Percentiles rank a stretch among this genome's conserved stretches.
These are phyloP conservation scores for Penstemon newberryi DNA, from an alignment of 257 asterid genomes.

Conservation along the genomic window DNA sequence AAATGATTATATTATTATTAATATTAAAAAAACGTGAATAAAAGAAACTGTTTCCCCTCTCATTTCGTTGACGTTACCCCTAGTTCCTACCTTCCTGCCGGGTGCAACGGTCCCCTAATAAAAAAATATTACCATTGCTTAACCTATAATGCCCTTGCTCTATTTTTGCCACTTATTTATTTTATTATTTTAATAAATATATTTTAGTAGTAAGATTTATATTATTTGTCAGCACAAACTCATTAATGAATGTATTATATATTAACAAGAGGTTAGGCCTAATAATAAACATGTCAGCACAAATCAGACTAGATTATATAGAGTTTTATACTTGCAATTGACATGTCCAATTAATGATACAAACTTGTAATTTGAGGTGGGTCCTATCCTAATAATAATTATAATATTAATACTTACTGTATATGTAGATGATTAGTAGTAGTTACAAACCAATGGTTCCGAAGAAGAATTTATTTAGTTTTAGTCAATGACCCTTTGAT, in stretches of 20 bases:
- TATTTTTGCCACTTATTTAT: neutral
- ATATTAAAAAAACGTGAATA: too few relatives aligned
- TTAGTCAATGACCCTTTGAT: slow-evolving; percentile 28
- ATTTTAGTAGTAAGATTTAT: neutral
- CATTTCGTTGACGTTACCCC: slow-evolving; percentile 25
- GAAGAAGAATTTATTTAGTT: slow-evolving; percentile 21
- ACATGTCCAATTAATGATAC: slow-evolving; percentile 9
- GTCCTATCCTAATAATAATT: slow-evolving; percentile 22
- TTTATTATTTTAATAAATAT: neutral
- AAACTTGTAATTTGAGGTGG: slow-evolving; percentile 26
- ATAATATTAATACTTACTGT: too few relatives aligned
- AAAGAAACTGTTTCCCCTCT: slow-evolving; percentile 31
- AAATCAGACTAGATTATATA: too few relatives aligned
- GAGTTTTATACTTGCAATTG: slow-evolving; percentile 18
- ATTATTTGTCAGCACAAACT: neutral
- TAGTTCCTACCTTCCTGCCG: slow-evolving; percentile 20
- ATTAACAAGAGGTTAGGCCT: too few relatives aligned
- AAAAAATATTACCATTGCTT: neutral
- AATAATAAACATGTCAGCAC: too few relatives aligned
- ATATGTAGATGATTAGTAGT: slow-evolving; percentile 1
- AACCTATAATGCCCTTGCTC: slow-evolving; percentile 4
- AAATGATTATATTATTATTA: too few relatives aligned
- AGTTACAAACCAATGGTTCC: slow-evolving; percentile 1
- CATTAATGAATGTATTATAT: too few relatives aligned
- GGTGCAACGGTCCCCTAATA: slow-evolving; percentile 28